phyloP scores from a whole-genome alignment of 306 rosid species.

The Fagus crenata region DNA sequence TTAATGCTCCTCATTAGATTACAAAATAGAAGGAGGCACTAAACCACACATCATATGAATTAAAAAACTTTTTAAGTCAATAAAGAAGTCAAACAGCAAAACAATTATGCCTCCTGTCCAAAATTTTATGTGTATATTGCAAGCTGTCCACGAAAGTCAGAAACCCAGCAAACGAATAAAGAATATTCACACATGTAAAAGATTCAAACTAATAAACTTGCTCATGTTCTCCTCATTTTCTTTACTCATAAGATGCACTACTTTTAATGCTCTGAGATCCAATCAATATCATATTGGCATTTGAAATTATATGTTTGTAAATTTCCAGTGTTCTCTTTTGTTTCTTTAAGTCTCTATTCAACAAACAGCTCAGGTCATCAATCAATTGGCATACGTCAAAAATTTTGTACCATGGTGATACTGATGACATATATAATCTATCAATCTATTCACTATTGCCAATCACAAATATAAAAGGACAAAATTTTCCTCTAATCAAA shows the following conservation, averaged over 20 bases:
- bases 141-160: not conserved
- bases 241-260: not conserved
- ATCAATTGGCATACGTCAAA: not conserved
- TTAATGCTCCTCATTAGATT: not conserved
- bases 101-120: slow-evolving; percentile 2
- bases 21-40: not conserved
- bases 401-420: not conserved
- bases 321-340: not conserved
- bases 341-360: not conserved
- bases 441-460: not conserved
- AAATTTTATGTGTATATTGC: not conserved
- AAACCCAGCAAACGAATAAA: not conserved
- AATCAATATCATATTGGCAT: not conserved
- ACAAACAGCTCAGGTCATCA: too few species aligned
- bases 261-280: not conserved
- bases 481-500: too few species aligned
- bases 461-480: too few species aligned
- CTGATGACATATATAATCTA: not conserved
- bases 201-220: not conserved
- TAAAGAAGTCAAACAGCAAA: slow-evolving; percentile 3
- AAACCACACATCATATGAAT: not conserved
- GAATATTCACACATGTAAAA: not conserved
- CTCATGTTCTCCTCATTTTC: not conserved
- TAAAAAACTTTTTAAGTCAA: not conserved
- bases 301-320: not conserved